A percentile compares a stretch with the other conserved stretches of the same genome.
phyloP scores from a whole-genome alignment of 208 protist species.

The Leishmania tropica region DNA sequence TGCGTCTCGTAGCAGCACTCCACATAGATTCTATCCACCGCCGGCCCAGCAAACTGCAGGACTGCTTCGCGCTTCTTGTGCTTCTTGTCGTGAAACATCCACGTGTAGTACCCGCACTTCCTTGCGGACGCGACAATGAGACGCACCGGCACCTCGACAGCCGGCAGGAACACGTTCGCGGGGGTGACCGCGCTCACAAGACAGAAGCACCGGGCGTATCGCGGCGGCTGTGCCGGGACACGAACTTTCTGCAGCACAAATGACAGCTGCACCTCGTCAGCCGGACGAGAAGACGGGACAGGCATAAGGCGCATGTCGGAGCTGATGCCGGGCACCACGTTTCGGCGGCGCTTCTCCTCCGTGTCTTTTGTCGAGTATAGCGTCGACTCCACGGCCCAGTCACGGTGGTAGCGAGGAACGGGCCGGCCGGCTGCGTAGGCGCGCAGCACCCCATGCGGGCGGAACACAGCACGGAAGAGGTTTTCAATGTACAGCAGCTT shows the following conservation, averaged over 20 bases:
- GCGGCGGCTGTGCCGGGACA: constrained; percentile 34
- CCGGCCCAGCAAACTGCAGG: constrained; percentile 42
- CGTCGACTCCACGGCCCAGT: constrained; percentile 47
- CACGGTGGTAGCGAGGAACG: constrained; percentile 34
- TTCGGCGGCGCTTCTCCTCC: constrained; percentile 61
- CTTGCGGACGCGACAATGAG: constrained; percentile 36
- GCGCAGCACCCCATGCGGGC: constrained; percentile 30
- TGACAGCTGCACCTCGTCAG: constrained; percentile 19
- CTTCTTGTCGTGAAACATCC: constrained; percentile 54
- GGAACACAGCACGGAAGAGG: constrained; percentile 41
- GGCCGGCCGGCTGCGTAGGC: constrained; percentile 33
- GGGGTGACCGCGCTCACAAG: constrained; percentile 64
- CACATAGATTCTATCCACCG: constrained; percentile 62
- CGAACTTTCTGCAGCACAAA: constrained; percentile 62
- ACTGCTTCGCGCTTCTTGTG: constrained; percentile 23
- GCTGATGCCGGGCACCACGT: constrained; percentile 48
- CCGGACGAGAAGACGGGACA: constrained; percentile 8
- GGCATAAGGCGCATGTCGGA: constrained; percentile 27
- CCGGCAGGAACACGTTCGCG: constrained; percentile 58
- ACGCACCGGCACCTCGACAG: constrained; percentile 52
- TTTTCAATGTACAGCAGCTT: constrained; percentile 52
- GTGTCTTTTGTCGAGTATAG: constrained; percentile 53
- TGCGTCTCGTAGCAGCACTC: constrained; percentile 79
- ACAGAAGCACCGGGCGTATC: constrained; percentile 60
- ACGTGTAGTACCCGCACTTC: constrained; percentile 52